These are phyloP conservation scores for Solanum etuberosum DNA, from an alignment of 257 asterid species.

Conservation along the genomic window DNA sequence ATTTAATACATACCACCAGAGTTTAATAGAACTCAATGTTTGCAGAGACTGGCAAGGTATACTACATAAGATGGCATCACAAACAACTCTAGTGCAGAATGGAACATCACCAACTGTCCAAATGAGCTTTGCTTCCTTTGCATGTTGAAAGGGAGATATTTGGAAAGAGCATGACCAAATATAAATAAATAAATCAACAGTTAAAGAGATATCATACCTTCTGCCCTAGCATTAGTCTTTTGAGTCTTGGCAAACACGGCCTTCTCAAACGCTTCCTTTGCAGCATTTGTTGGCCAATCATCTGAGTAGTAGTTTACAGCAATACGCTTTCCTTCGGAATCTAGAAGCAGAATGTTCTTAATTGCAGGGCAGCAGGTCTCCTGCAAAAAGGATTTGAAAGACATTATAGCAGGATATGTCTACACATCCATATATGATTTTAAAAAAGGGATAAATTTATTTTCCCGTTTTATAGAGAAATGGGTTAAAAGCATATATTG, in stretches of 20 bases:
- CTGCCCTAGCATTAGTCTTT: constrained; percentile 71
- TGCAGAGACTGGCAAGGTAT: not conserved
- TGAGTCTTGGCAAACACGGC: constrained; percentile 61
- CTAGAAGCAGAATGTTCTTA: constrained; percentile 68
- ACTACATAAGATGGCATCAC: not conserved
- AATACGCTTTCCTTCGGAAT: constrained; percentile 70
- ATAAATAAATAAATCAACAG: not conserved
- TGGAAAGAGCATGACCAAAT: not conserved
- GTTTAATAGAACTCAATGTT: not conserved
- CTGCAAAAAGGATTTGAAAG: constrained; percentile 17
- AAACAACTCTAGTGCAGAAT: not conserved
- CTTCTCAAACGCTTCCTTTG: constrained; percentile 68
- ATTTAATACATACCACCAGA: not conserved
- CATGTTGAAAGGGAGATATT: not conserved
- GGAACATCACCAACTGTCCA: not conserved
- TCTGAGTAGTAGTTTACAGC: constrained; percentile 72
- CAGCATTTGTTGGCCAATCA: constrained; percentile 68
- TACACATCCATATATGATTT: not conserved
- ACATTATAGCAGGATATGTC: not conserved
- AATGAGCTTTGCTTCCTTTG: not conserved
- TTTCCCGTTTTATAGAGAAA: not conserved
- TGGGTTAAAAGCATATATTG: not conserved
- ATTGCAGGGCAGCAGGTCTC: constrained; percentile 55
- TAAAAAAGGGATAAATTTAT: not conserved
- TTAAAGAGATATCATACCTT: constrained; percentile 30